These are phyloP conservation scores for Phaseolus lunatus DNA, from an alignment of 306 rosid species.

Conservation along the genomic window DNA sequence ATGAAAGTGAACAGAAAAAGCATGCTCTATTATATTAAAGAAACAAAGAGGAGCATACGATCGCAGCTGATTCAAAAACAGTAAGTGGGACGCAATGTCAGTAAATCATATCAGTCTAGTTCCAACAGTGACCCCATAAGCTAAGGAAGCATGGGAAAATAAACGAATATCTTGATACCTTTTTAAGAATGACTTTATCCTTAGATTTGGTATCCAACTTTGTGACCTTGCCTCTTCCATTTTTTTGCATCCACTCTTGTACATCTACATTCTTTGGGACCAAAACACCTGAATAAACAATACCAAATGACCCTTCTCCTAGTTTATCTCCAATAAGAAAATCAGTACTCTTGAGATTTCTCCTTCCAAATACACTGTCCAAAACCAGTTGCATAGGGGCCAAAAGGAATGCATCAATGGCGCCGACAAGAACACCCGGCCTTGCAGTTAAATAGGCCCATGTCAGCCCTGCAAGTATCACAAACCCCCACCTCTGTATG, in stretches of 20 bases:
- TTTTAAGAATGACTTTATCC: constrained; percentile 79
- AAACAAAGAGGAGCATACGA: not conserved
- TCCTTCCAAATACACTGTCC: constrained; percentile 66
- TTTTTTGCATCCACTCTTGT: constrained; percentile 53
- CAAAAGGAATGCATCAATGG: constrained; percentile 80
- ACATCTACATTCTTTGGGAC: constrained; percentile 60
- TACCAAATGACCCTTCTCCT: constrained; percentile 85
- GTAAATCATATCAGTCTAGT: not conserved
- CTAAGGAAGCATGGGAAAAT: constrained; percentile 11
- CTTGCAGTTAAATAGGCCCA: constrained; percentile 85
- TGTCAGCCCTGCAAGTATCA: constrained; percentile 61
- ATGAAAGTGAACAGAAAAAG: not conserved
- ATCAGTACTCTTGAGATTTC: constrained; percentile 62
- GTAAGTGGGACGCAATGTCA: constrained; percentile 1
- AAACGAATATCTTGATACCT: constrained; percentile 50
- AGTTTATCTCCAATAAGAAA: constrained; percentile 69
- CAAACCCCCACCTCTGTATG: constrained; percentile 67
- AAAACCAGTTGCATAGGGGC: constrained; percentile 78
- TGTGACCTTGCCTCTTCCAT: constrained; percentile 51
- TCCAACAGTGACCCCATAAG: constrained; percentile 22
- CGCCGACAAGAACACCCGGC: constrained; percentile 80
- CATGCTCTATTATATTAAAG: not conserved
- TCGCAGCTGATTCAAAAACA: not conserved
- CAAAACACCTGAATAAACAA: constrained; percentile 74
- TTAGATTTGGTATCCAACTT: constrained; percentile 60